Base-by-base conservation (phyloP, 257 asterid species). In the Ehretia macrophylla region DNA sequence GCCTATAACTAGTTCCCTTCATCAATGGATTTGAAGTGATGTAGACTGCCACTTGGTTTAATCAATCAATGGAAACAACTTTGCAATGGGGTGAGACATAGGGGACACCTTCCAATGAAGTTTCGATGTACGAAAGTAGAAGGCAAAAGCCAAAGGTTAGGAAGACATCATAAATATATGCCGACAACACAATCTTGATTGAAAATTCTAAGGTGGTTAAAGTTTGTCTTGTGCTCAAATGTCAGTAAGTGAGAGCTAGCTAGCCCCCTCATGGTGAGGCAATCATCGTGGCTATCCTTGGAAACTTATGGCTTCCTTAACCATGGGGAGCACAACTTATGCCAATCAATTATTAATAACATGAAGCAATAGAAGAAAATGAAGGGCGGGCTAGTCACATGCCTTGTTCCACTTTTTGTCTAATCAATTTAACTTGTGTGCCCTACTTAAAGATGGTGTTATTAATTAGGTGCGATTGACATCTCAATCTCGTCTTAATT, bases 191-290 rank as follows among this genome's bases (percentile, higher is more conserved):
- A 60, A 27, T 66, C 65, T 66, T 11, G 23, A 2, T 51, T 20
- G 27, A 21, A 58, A 58, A 52, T 50, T 9, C 22, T 55, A 53
- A 40, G 54, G 17, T 55, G 65, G 53, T 58, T 58, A 40, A 19
- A 14, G 54, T 60, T 49, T 73, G 70, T 63, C 70, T 58, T 48
- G 44, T 46, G 61, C 65, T 51, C 21, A 16, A 48, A 49, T 46
- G 27, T 51, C 20, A 62, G 49, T 19, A 49, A 59, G 66, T 65
- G 69, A 60, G 68, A 65, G 66, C 72, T 60, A 56, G 69, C 75
- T 60, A 74, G 76, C 70, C 68, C 75, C 75, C 68, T 64, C 54
- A 22, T 13, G 49, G 60, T 56, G 64, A 56, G 73, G 73, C 73
- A 61, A 56, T 65, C 59, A 60, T 69, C 37, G 18, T 27, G 56